A percentile compares a stretch with the other conserved stretches of the same genome.
phyloP scores from a whole-genome alignment of 2,329 filamentous ascomycete species.

The Colletotrichum lindemuthianum region DNA sequence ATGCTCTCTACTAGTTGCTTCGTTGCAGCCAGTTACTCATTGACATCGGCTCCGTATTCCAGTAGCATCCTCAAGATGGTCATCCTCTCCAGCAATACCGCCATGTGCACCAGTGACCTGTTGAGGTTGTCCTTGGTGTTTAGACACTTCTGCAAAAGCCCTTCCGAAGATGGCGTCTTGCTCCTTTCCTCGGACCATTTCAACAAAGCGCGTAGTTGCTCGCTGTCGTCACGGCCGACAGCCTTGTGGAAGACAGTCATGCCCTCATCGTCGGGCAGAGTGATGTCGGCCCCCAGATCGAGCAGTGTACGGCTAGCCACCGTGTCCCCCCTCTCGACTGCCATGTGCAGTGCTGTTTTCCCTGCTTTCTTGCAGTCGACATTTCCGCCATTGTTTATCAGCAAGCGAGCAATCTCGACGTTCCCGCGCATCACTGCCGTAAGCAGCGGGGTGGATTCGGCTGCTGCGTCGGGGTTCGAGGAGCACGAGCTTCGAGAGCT shows the following conservation, averaged over 20 bases:
- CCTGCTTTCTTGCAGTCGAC: constrained; percentile 11
- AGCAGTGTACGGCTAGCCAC: constrained; percentile 8
- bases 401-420: constrained; percentile 7
- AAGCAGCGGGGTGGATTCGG: constrained; percentile 10
- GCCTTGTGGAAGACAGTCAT: constrained; percentile 7
- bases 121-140: constrained; percentile 14
- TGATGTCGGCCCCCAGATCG: constrained; percentile 17
- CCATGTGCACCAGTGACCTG: constrained; percentile 17
- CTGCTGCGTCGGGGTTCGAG: background rate
- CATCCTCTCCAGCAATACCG: constrained; percentile 9
- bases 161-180: background rate
- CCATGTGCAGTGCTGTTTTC: constrained; percentile 17
- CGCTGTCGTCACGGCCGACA: constrained; percentile 10
- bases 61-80: constrained; percentile 3
- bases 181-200: constrained; percentile 18
- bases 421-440: constrained; percentile 17
- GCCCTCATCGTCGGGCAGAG: constrained; percentile 1
- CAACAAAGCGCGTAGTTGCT: constrained; percentile 11
- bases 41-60: constrained; percentile 6
- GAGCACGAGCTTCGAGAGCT: constrained; percentile 2
- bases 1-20: background rate
- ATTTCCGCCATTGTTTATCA: constrained; percentile 12
- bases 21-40: constrained; percentile 2
- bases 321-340: constrained; percentile 15
- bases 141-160: constrained; percentile 12